Evolutionary conservation across 2,329 filamentous ascomycete genomes (phyloP).

Genomic region (Fusarium sp.): DNA sequence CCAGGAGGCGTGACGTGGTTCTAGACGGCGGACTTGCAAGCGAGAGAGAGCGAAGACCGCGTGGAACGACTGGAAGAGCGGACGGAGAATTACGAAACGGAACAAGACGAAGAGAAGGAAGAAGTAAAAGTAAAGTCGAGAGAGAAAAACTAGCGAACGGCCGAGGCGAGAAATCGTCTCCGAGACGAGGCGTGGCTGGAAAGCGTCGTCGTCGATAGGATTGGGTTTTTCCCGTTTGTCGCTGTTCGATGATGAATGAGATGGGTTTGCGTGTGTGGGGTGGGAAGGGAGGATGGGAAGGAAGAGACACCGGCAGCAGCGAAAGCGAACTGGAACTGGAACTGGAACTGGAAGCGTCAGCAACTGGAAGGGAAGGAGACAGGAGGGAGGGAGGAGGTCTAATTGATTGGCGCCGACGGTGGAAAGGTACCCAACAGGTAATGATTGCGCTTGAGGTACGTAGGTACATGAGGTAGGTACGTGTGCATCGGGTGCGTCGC

Average conservation of each 20-base stretch:
- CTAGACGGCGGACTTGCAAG: slow-evolving; percentile 20
- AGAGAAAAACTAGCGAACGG: slow-evolving; percentile 39
- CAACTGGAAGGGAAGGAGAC: slow-evolving; percentile 13
- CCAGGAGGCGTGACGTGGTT: slow-evolving; percentile 30
- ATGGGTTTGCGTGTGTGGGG: slow-evolving; percentile 38
- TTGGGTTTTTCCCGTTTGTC: slow-evolving; percentile 34
- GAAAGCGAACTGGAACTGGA: neutral
- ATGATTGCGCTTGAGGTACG: slow-evolving; percentile 13
- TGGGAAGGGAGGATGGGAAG: slow-evolving; percentile 23
- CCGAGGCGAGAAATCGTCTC: slow-evolving; percentile 44
- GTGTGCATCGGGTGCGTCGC: neutral
- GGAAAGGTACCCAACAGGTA: slow-evolving; percentile 32
- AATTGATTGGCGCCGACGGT: slow-evolving; percentile 15
- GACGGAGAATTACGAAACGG: slow-evolving; percentile 33
- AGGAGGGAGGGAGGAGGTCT: slow-evolving; percentile 24
- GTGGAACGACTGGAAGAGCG: slow-evolving; percentile 25
- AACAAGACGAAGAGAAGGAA: slow-evolving; percentile 29
- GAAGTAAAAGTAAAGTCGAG: slow-evolving; percentile 16
- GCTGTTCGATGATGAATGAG: slow-evolving; percentile 37
- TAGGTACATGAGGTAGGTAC: neutral
- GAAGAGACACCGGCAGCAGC: slow-evolving; percentile 26
- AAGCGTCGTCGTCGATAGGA: slow-evolving; percentile 40
- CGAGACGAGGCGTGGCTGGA: slow-evolving; percentile 41
- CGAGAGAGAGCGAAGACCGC: slow-evolving; percentile 37
- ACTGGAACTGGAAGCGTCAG: neutral